These are phyloP conservation scores for Rhizopogon vesiculosus DNA, from an alignment of 768 basidiomycete species.

Conservation along the genomic window DNA sequence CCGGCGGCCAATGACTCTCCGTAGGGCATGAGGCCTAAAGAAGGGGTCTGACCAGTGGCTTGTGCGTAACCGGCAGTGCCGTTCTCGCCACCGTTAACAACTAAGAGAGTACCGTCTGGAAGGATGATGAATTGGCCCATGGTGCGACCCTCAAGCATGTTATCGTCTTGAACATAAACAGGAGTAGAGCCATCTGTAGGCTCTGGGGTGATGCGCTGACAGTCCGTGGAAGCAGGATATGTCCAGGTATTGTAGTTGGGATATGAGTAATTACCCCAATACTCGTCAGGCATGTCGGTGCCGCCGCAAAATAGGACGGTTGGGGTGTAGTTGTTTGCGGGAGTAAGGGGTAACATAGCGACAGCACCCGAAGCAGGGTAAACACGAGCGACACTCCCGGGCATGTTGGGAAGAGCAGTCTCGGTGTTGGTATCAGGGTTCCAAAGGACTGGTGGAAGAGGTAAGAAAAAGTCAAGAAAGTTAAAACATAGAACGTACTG, in stretches of 20 bases:
- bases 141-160: slow-evolving; percentile 68
- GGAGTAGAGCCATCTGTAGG: slow-evolving; percentile 61
- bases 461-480: not conserved
- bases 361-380: slow-evolving; percentile 88
- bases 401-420: slow-evolving; percentile 67
- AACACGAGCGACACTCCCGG: slow-evolving; percentile 66
- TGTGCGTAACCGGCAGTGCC: slow-evolving; percentile 88
- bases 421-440: slow-evolving; percentile 54
- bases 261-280: slow-evolving; percentile 74
- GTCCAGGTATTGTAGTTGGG: slow-evolving; percentile 73
- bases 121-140: slow-evolving; percentile 93
- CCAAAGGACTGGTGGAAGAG: slow-evolving; percentile 34
- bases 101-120: slow-evolving; percentile 70
- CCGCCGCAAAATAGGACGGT: slow-evolving; percentile 93
- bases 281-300: slow-evolving; percentile 63
- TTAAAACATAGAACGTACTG: slow-evolving; percentile 34
- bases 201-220: slow-evolving; percentile 85
- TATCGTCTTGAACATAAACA: slow-evolving; percentile 66
- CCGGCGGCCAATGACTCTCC: slow-evolving; percentile 74
- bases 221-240: slow-evolving; percentile 64
- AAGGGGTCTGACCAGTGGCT: slow-evolving; percentile 38
- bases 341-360: slow-evolving; percentile 89
- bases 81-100: slow-evolving; percentile 78
- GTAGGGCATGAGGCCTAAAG: slow-evolving; percentile 55
- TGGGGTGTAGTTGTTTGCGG: slow-evolving; percentile 81